phyloP scores from a whole-genome alignment of 352 stramenopile species.

The Phytophthora sansomeana region DNA sequence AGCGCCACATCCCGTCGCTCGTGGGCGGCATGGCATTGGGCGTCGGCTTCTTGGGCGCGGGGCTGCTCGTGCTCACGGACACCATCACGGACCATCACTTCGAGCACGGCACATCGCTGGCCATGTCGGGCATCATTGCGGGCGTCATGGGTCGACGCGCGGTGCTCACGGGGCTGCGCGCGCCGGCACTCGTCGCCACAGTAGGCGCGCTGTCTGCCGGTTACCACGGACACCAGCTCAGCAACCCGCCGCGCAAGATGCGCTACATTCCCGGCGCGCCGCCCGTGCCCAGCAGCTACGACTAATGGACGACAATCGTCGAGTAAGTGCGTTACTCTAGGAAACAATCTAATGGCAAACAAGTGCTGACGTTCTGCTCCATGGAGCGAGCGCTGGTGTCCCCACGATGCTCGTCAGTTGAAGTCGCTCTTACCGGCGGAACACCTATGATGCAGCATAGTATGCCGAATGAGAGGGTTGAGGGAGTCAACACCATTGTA shows the following conservation, averaged over 20 bases:
- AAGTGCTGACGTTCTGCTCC: background rate
- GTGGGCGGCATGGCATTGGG: conserved; percentile 67
- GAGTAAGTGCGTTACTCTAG: no score
- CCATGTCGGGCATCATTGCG: conserved; percentile 76
- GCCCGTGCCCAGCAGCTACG: conserved; percentile 45
- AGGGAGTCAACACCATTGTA: background rate
- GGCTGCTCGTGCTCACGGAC: conserved; percentile 72
- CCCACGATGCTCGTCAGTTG: background rate
- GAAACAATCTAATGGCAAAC: background rate
- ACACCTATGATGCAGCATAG: background rate
- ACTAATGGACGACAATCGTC: conserved; percentile 13
- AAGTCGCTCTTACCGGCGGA: background rate
- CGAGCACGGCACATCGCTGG: conserved; percentile 66
- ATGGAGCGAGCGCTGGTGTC: background rate
- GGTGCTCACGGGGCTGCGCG: conserved; percentile 51
- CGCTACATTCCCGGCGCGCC: conserved; percentile 62
- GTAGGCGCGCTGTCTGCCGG: conserved; percentile 59
- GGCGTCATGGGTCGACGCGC: conserved; percentile 66
- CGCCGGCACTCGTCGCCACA: conserved; percentile 55
- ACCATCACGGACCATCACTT: conserved; percentile 80
- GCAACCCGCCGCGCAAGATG: conserved; percentile 60
- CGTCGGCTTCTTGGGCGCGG: conserved; percentile 73
- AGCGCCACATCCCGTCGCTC: conserved; percentile 71
- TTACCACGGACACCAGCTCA: conserved; percentile 80
- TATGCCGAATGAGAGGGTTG: background rate